Evolutionary conservation across 2,329 filamentous ascomycete species (phyloP), one percentile per base, ranked within the genome.

Genomic region (Botrytis sinoallii): DNA sequence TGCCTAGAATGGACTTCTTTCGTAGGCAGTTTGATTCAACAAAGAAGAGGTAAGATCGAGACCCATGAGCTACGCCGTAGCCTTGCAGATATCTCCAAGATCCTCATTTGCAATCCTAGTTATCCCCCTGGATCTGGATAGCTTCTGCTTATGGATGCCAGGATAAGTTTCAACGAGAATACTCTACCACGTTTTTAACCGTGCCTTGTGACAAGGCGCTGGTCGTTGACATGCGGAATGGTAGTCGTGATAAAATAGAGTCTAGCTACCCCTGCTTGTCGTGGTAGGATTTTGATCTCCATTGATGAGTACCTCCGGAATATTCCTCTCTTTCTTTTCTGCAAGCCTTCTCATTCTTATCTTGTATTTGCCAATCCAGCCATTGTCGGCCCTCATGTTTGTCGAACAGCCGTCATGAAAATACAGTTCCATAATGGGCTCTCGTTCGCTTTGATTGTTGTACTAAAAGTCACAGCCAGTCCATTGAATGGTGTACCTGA

Each of bases 351-450:
- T 40, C 38, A n/a, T n/a, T 59, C 44, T 32, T 35, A 46, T 29
- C 40, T 59, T 44, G 38, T 38, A 22, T 35, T 44, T 66, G n/a
- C 18, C 25, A 73, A 35, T 38, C 22, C 29, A 35, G 46, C 16
- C 35, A 46, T 70, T 63, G 18, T 59, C 44, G 59, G 70, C 64
- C 63, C 55, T 70, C 59, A 70, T 73, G 72, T 70, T 57, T 55
- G 57, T 20, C 44, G 35, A 70, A 73, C 18, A 44, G 59, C 52
- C 59, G 66, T 70, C 46, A 73, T 73, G 72, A 69, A 40, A 61
- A 70, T 65, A 67, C 40, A 29, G 57, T 44, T 70, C 38, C 72
- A n/a, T 38, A 35, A 70, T 59, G 66, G 59, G 16, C 42, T 72
- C 22, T 32, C 71, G 6, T 68, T 71, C 29, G 46, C 57, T 64